Conservation (phyloP, 345 rosid species). For the Noccaea bulbosa region DNA sequence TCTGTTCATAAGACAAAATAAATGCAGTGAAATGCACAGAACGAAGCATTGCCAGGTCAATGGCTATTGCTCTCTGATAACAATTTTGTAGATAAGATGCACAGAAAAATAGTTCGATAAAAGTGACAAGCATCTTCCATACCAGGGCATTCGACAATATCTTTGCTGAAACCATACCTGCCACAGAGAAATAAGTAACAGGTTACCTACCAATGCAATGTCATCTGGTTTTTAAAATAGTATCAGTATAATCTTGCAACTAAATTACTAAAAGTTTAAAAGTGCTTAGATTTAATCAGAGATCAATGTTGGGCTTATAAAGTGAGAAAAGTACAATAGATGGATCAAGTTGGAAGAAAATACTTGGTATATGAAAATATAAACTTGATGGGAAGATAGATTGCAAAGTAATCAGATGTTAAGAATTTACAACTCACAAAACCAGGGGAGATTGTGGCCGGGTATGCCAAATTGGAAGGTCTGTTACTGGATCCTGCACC, state of each 20-base stretch:
- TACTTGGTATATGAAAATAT: background rate
- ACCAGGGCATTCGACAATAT: conserved; percentile 92
- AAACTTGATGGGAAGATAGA: conserved; percentile 9
- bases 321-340: conserved; percentile 5
- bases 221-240: background rate
- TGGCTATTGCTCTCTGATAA: background rate
- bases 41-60: conserved; percentile 16
- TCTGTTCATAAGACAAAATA: conserved; percentile 50
- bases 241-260: conserved; percentile 4
- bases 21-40: conserved; percentile 31
- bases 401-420: conserved; percentile 1
- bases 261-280: background rate
- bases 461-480: conserved; percentile 72
- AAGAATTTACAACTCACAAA: conserved; percentile 59
- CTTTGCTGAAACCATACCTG: conserved; percentile 96
- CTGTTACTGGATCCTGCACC: conserved; percentile 89
- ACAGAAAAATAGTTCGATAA: background rate
- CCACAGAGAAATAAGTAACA: conserved; percentile 34
- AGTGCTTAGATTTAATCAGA: background rate
- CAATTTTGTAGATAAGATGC: conserved; percentile 1
- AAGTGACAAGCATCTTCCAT: conserved; percentile 29
- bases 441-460: conserved; percentile 67
- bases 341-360: background rate
- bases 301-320: background rate
- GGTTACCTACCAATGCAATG: conserved; percentile 1